A percentile compares a stretch with the other conserved stretches of the same genome.
Conservation (phyloP, 495 filamentous ascomycete genomes). For the Hypomontagnella submonticulosa region DNA sequence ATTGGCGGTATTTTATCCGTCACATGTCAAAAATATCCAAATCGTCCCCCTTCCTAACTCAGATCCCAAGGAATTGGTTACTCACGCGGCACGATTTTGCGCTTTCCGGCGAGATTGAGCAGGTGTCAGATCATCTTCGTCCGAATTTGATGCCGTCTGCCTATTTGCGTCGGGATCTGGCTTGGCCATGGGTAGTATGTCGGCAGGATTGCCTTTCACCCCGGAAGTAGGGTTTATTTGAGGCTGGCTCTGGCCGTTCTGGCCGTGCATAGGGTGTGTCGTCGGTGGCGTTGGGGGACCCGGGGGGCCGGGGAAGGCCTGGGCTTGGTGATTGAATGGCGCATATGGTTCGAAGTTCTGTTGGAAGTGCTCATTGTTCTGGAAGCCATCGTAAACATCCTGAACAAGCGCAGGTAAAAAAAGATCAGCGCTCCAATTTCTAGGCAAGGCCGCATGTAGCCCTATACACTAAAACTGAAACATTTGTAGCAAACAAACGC, state of each 20-base stretch:
- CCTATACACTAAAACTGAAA: constrained; percentile 22
- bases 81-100: constrained; percentile 96
- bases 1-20: not conserved
- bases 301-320: constrained; percentile 55
- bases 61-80: constrained; percentile 38
- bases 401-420: constrained; percentile 45
- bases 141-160: constrained; percentile 59
- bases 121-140: constrained; percentile 73
- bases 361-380: constrained; percentile 57
- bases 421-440: constrained; percentile 37
- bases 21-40: constrained; percentile 1
- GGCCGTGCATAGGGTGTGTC: constrained; percentile 40
- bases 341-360: constrained; percentile 57
- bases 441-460: constrained; percentile 18
- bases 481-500: constrained; percentile 23
- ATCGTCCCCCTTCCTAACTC: constrained; percentile 1
- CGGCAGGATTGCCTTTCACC: constrained; percentile 41
- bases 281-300: constrained; percentile 60
- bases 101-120: constrained; percentile 90
- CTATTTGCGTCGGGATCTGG: constrained; percentile 50
- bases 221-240: constrained; percentile 45
- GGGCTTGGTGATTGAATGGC: constrained; percentile 53
- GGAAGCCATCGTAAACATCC: constrained; percentile 59
- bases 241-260: constrained; percentile 40
- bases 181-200: constrained; percentile 53